A percentile compares a stretch with the other conserved stretches of the same genome.
These are phyloP conservation scores for Russula olivacea DNA, from an alignment of 768 basidiomycete species.

Conservation along the genomic window DNA sequence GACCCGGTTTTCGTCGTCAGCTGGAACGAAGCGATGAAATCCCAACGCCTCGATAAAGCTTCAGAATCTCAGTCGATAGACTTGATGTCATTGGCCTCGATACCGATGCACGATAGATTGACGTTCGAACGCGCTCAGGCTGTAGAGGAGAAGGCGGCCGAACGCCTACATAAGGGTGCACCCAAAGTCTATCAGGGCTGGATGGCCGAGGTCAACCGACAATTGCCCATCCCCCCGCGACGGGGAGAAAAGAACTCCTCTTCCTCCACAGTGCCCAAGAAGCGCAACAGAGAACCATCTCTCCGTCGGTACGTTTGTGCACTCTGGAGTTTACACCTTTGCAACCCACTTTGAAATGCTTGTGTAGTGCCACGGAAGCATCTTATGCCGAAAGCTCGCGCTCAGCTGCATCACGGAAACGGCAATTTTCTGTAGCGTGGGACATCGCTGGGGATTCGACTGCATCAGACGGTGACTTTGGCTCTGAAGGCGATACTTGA, in stretches of 20 bases:
- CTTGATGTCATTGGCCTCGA: conserved; percentile 5
- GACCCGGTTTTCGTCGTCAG: conserved; percentile 4
- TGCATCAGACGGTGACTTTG: background rate
- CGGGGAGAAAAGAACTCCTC: background rate
- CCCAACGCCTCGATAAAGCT: conserved; percentile 7
- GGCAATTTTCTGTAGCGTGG: background rate
- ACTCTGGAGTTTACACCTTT: background rate
- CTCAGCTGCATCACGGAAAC: background rate
- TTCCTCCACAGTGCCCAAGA: background rate
- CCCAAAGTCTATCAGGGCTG: conserved; percentile 8
- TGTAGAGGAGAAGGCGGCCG: conserved; percentile 13
- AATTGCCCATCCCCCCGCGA: background rate
- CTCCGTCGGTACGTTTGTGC: background rate
- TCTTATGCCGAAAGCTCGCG: conserved; percentile 11
- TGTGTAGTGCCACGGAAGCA: background rate
- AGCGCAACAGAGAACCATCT: background rate
- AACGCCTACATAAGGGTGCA: background rate
- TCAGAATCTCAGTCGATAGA: conserved; percentile 14
- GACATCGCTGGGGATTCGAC: too few species aligned
- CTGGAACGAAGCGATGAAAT: conserved; percentile 12
- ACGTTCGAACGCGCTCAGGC: conserved; percentile 23
- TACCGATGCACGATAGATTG: conserved; percentile 17
- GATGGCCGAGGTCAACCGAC: conserved; percentile 8
- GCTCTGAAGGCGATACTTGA: background rate
- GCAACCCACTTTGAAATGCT: background rate